Evolutionary conservation across 768 basidiomycete species (phyloP), one percentile per base, ranked within the genome.

Genomic region (Omphalotus guepiniiformis): DNA sequence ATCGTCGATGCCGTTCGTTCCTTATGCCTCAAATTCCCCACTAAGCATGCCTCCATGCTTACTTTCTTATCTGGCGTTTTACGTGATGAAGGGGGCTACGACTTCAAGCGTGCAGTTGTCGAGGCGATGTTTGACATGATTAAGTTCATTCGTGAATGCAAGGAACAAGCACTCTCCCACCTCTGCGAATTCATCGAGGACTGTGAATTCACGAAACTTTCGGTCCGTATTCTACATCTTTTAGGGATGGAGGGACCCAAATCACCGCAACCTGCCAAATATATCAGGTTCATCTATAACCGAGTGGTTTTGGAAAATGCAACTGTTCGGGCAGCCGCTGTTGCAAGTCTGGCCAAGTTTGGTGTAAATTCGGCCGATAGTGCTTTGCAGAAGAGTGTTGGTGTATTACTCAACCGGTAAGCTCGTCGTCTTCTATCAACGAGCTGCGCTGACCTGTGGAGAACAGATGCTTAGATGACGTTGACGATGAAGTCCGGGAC

Each of bases 121-220:
- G 96, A 98, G 68, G 95, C 96, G 16, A 98, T 99, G 62, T 98
- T 99, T 63, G 96, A 99, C 67, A 99, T 99, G 96, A 91, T 99
- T 77, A 97, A 95, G 63, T 98, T 82, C 69, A 97, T 99, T 58
- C 72, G 74, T 37, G 95, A 97, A 42, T 90, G 87, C 71, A 95
- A 96, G 71, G 96, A 99, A 63, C 89, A 96, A 59, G 96, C 96
- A 1, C 79, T 99, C 37, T 95, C 95, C 16, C 93, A 99, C 60
- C 79, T 99, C 18, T 99, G 96, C 74, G 96, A 99, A 64, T 99
- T 99, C 64, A 99, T 99, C 63, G 96, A 99, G 68, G 96, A 99
- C 63, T 99, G 96, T 78, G 96, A 99, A 65, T 99, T 98, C 62
- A 97, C 95, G 26, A 99, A 98, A 68, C 82, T 99, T 41, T 96